Conservation (phyloP, 2,329 filamentous ascomycete species). For the Xylariales sp. region DNA sequence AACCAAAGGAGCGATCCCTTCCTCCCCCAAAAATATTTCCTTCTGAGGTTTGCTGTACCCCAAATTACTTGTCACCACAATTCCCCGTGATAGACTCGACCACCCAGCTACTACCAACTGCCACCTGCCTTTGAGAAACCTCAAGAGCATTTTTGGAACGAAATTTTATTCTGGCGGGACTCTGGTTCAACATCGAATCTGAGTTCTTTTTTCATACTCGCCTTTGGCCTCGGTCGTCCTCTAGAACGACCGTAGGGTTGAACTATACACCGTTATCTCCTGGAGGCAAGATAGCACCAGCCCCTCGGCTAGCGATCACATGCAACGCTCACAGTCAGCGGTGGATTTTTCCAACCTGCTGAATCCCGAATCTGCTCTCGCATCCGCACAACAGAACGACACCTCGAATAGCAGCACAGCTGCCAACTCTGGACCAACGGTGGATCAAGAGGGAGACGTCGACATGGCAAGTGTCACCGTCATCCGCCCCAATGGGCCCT, state of each 20-base stretch:
- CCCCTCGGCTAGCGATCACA: conserved; percentile 51
- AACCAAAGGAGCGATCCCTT: conserved; percentile 28
- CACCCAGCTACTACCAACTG: no score
- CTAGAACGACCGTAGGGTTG: no score
- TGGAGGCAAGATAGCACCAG: conserved; percentile 17
- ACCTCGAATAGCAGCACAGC: conserved; percentile 22
- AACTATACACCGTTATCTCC: conserved; percentile 9
- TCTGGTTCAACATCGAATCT: no score
- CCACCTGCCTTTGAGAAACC: no score
- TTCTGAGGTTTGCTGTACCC: conserved; percentile 21
- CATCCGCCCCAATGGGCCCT: conserved; percentile 58
- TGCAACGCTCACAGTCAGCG: conserved; percentile 70
- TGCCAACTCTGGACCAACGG: conserved; percentile 14
- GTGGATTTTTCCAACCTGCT: conserved; percentile 74
- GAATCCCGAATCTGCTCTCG: conserved; percentile 50
- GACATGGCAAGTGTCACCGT: conserved; percentile 53
- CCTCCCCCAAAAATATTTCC: conserved; percentile 23
- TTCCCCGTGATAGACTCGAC: no score
- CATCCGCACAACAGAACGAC: conserved; percentile 23
- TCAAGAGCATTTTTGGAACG: no score
- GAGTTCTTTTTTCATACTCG: no score
- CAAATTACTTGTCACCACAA: no score
- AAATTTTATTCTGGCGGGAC: no score
- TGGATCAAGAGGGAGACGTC: conserved; percentile 29
- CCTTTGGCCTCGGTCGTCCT: no score